A percentile compares a stretch with the other conserved stretches of the same genome.
Conservation (phyloP, 768 basidiomycete species). For the Lentinula detonsa region DNA sequence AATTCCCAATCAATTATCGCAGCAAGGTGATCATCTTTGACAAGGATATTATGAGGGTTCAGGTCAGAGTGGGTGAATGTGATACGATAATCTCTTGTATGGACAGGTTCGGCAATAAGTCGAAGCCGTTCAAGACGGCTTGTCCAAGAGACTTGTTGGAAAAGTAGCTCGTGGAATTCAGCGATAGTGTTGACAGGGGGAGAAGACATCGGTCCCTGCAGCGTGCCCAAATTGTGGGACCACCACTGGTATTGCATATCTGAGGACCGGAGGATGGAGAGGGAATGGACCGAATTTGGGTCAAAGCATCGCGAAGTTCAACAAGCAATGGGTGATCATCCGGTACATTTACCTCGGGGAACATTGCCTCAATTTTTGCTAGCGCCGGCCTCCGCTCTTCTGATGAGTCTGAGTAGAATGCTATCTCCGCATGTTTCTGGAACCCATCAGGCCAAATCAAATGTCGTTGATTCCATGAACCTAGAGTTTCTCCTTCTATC, state of each 20-base stretch:
- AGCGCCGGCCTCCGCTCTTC: neutral
- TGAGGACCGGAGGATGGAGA: constrained; percentile 8
- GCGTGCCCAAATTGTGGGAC: neutral
- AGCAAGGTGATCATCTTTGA: constrained; percentile 15
- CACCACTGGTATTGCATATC: neutral
- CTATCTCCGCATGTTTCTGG: neutral
- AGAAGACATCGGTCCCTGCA: neutral
- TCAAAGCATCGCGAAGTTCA: constrained; percentile 3
- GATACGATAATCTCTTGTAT: constrained; percentile 4
- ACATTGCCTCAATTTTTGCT: neutral
- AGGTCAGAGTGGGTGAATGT: constrained; percentile 20
- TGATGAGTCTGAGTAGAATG: neutral
- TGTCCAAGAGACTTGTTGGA: neutral
- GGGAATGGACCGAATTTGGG: constrained; percentile 11
- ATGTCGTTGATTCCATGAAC: neutral
- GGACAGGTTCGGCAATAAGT: neutral
- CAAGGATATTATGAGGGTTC: constrained; percentile 17
- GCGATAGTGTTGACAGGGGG: constrained; percentile 3
- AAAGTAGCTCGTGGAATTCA: constrained; percentile 10
- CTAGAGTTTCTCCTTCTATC: constrained; percentile 9
- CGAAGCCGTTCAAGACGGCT: constrained; percentile 5
- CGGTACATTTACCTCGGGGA: neutral
- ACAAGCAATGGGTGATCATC: neutral
- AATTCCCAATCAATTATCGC: constrained; percentile 23
- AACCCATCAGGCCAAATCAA: neutral